Evolutionary conservation across 169 alveolate species (phyloP), one percentile per base, ranked within the genome.

Genomic region (Plasmodium gaboni): DNA sequence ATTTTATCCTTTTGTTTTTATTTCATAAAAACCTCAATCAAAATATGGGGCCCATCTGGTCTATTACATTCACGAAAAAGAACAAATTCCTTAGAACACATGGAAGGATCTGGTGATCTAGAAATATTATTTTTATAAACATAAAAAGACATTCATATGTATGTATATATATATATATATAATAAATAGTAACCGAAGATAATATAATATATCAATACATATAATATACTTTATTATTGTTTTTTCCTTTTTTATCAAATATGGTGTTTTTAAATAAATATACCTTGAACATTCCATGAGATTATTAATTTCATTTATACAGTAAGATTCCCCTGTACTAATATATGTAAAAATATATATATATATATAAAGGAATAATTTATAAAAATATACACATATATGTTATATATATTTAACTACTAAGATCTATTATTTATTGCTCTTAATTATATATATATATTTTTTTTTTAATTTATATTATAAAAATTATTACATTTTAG

Each of bases 51-150:
- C 28, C 96, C 96, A 59, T 74, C 93, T 6, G 96, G 96, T 9
- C 96, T 74, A 74, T 94, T 87, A 74, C 96, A 94, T 60, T 94
- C 96, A 26, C 96, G 92, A 72, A 94, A 92, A 48, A 87, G 85
- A 48, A 94, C 60, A 71, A 94, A 94, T 86, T 94, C 95, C 87
- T 92, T 94, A 13, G 96, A 93, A 69, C 96, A 94, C 44, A 86
- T 92, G 15, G 91, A 73, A 48, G 94, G 50, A 64, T 92, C 95
- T 0, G 96, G 96, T 26, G 69, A 60, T 60, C 96, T 94, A 60
- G 48, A 61, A 86, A 63, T 17, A 13, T 53, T 12, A 32, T 32
- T 5, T 32, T 4, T 4, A 32, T 51, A 71, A 7, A 19, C 4
- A 60, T 59, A 24, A 60, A 60, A 57, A 19, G 65, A 67, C 5